Conservation (phyloP, 2,329 filamentous ascomycete genomes). For the Gaeumannomyces tritici region DNA sequence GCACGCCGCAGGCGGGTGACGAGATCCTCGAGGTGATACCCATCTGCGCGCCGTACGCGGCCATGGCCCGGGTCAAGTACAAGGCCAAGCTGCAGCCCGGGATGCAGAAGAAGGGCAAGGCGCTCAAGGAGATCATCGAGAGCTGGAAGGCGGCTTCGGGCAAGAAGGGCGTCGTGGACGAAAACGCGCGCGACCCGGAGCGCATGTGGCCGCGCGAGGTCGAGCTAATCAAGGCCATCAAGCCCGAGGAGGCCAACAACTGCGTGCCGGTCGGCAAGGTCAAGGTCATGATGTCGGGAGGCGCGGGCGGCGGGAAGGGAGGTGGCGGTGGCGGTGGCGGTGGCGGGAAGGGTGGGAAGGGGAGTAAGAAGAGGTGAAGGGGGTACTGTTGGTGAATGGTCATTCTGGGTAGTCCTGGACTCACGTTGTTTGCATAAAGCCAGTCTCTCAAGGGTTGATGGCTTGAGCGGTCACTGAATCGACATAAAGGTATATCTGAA, state of each 20-base stretch:
- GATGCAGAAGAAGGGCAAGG: slow-evolving; percentile 84
- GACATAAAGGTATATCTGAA: too few species aligned
- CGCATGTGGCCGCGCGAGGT: slow-evolving; percentile 77
- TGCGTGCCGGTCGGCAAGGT: slow-evolving; percentile 72
- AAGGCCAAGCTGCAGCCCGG: slow-evolving; percentile 93
- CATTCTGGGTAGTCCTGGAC: background rate
- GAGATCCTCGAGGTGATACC: slow-evolving; percentile 63
- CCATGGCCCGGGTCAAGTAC: slow-evolving; percentile 70
- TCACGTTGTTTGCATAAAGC: background rate
- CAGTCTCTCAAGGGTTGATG: too few species aligned
- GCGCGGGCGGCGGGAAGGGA: slow-evolving; percentile 31
- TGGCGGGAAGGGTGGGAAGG: slow-evolving; percentile 22
- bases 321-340: slow-evolving; percentile 24
- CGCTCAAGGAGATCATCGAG: slow-evolving; percentile 80
- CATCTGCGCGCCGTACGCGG: slow-evolving; percentile 55
- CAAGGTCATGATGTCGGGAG: slow-evolving; percentile 65
- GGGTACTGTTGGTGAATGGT: too few species aligned
- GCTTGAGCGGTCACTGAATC: background rate
- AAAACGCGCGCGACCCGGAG: slow-evolving; percentile 53
- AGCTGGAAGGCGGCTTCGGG: slow-evolving; percentile 62
- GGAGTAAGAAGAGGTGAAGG: slow-evolving; percentile 26
- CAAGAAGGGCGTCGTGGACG: slow-evolving; percentile 51
- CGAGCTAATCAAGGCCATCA: slow-evolving; percentile 74
- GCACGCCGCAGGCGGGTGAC: slow-evolving; percentile 70
- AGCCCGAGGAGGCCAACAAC: slow-evolving; percentile 74